Conservation (phyloP, 2,329 filamentous ascomycete genomes). For the Cladophialophora psammophila region DNA sequence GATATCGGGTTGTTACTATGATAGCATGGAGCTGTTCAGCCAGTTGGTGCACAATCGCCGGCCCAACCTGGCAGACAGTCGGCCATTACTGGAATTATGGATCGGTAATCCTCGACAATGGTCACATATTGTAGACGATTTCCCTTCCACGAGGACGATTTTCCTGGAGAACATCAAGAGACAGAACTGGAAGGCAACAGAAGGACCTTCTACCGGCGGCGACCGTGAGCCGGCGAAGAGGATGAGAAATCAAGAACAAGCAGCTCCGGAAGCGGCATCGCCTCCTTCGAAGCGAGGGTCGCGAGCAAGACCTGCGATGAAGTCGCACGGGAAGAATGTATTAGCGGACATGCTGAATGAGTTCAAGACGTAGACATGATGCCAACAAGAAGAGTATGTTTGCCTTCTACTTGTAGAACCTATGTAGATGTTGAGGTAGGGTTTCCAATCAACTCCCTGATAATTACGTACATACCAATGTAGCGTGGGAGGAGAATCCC, state of each 20-base stretch:
- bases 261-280: slow-evolving; percentile 20
- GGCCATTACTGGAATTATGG: slow-evolving; percentile 39
- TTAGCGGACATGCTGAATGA: slow-evolving; percentile 25
- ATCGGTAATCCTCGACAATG: slow-evolving; percentile 36
- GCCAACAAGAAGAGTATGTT: background rate
- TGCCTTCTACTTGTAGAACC: background rate
- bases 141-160: slow-evolving; percentile 40
- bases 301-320: slow-evolving; percentile 16
- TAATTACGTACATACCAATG: background rate
- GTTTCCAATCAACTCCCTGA: background rate
- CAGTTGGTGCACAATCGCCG: slow-evolving; percentile 19
- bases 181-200: slow-evolving; percentile 6
- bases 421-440: background rate
- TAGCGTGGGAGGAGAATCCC: background rate
- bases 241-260: slow-evolving; percentile 25
- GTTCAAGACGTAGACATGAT: slow-evolving; percentile 19
- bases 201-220: background rate
- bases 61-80: slow-evolving; percentile 21
- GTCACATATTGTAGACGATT: slow-evolving; percentile 41
- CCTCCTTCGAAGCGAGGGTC: slow-evolving; percentile 32
- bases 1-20: slow-evolving; percentile 38
- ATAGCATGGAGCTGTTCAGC: slow-evolving; percentile 28
- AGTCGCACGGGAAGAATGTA: slow-evolving; percentile 19
- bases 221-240: slow-evolving; percentile 29
- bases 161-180: slow-evolving; percentile 38